These are phyloP conservation scores for Komagataella pastoris DNA, from an alignment of 805 yeast species.

Conservation along the genomic window DNA sequence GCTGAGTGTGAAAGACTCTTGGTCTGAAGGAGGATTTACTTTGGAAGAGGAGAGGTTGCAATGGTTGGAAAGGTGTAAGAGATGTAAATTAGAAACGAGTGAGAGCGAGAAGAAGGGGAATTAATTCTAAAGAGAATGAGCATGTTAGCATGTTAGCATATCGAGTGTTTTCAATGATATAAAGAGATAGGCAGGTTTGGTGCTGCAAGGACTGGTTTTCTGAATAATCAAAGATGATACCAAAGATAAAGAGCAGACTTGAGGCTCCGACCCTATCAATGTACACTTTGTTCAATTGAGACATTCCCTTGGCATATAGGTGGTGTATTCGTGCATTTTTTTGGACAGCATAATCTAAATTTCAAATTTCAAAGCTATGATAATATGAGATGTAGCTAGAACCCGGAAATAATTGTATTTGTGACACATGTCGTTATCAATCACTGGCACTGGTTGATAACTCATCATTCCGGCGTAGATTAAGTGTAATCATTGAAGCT, in stretches of 20 bases:
- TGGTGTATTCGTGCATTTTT: background rate
- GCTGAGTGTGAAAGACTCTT: constrained; percentile 49
- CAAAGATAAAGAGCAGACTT: too few relatives aligned
- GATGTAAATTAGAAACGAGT: background rate
- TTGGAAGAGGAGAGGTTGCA: background rate
- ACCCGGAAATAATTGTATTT: background rate
- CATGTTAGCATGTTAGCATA: background rate
- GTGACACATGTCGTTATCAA: background rate
- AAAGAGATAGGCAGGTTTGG: background rate
- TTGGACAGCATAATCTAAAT: background rate
- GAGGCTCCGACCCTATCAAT: too few relatives aligned
- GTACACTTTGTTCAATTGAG: background rate
- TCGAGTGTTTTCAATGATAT: background rate
- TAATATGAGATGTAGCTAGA: background rate
- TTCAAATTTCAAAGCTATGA: background rate
- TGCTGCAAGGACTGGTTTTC: background rate
- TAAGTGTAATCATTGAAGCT: too few relatives aligned
- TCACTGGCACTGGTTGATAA: too few relatives aligned
- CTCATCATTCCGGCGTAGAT: too few relatives aligned
- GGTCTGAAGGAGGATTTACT: constrained; percentile 5
- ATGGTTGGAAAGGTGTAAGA: background rate
- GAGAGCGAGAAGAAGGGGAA: background rate
- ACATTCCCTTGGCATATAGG: background rate
- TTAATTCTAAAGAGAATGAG: background rate
- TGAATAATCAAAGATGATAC: too few relatives aligned